phyloP scores from a whole-genome alignment of 1,284 basidiomycete genomes.

The Anthracocystis walkeri region DNA sequence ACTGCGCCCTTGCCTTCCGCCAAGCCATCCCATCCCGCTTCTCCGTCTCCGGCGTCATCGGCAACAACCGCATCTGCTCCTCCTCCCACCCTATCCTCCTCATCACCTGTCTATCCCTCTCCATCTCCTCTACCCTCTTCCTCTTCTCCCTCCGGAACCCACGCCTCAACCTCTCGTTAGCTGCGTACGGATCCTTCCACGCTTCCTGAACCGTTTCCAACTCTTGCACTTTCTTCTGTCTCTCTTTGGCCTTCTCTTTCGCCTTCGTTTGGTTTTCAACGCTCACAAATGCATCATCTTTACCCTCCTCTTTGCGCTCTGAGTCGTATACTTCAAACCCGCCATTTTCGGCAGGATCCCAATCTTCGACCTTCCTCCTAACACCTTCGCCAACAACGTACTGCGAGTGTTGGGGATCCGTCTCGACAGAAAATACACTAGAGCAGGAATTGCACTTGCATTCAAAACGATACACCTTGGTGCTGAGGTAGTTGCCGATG shows the following conservation, averaged over 20 bases:
- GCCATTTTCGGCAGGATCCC: slow-evolving; percentile 95
- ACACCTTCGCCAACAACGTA: slow-evolving; percentile 94
- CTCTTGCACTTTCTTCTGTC: slow-evolving; percentile 81
- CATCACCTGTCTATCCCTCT: slow-evolving; percentile 78
- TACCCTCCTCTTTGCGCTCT: slow-evolving; percentile 73
- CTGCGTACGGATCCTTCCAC: slow-evolving; percentile 84
- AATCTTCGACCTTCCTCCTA: slow-evolving; percentile 89
- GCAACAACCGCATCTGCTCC: slow-evolving; percentile 17
- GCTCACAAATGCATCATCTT: slow-evolving; percentile 83
- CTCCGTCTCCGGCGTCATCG: neutral
- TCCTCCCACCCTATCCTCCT: slow-evolving; percentile 69
- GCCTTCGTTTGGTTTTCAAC: slow-evolving; percentile 88
- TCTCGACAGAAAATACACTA: slow-evolving; percentile 95
- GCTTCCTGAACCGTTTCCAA: slow-evolving; percentile 80
- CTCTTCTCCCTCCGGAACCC: slow-evolving; percentile 88
- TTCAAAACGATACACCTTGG: slow-evolving; percentile 91
- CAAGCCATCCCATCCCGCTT: neutral
- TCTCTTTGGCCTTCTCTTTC: slow-evolving; percentile 77
- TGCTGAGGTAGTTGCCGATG: slow-evolving; percentile 92
- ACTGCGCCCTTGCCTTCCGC: neutral
- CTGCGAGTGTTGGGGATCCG: slow-evolving; percentile 94
- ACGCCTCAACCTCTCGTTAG: slow-evolving; percentile 80
- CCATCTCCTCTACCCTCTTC: slow-evolving; percentile 76
- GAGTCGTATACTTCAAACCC: slow-evolving; percentile 87
- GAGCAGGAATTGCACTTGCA: slow-evolving; percentile 97